Base-by-base conservation (phyloP, 257 asterid species). In the Eustoma russellianum region DNA sequence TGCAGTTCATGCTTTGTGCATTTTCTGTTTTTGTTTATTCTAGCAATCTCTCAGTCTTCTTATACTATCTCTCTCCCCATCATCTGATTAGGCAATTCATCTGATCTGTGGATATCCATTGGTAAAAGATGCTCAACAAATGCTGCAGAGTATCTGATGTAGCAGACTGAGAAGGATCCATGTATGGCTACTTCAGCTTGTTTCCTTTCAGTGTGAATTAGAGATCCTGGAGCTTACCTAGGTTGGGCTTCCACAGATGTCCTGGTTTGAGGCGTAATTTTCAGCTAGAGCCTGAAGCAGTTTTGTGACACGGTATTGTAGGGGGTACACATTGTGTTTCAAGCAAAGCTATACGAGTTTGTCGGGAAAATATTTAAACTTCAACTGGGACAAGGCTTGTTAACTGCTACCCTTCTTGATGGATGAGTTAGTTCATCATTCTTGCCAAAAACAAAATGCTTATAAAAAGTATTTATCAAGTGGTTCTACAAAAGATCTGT, bases 401-500 rank as follows among this genome's bases (percentile, higher is more conserved):
- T n/a, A 18, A 54, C 61, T 35, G 51, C 30, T 49, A 47, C 48
- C 38, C 43, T 8, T 48, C 56, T 47, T 35, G 62, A 79, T 79
- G 97, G 88, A 73, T 70, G 94, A 73, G 70, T 46, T 61, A 46
- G 78, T 63, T 61, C 67, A 11, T 34, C 75, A 79, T 62, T 83
- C 79, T 64, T 67, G 46, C 55, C 90, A 81, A 66, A 78, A 79
- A 79, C 86, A 74, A 61, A 61, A 61, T 55, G 13, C 83, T 50
- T 41, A 41, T 62, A 78, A 81, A 48, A 85, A 70, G 66, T 52
- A 58, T 62, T 56, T 68, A 57, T 49, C 67, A 52, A 74, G 63
- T 55, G 67, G 68, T 16, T 64, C 60, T 55, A 61, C 68, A 53
- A 85, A 75, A 72, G 97, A 88, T 83, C 68, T 85, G 18, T 92